Conservation (phyloP, 2,329 filamentous ascomycete genomes). For the Microcera coccophila region DNA sequence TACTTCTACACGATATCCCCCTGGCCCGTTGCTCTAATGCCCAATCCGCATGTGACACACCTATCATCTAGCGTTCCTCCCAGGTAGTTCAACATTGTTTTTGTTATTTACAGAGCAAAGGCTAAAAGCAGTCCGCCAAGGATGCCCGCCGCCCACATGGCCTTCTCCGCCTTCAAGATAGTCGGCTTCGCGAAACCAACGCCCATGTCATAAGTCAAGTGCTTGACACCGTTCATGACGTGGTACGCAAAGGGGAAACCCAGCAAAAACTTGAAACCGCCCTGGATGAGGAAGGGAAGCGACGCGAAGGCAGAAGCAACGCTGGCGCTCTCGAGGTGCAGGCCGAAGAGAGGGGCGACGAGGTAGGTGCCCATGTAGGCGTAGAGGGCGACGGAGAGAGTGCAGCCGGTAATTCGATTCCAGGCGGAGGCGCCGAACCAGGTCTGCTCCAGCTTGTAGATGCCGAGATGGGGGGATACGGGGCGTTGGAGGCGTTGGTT, state of each 20-base stretch:
- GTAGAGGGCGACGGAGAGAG: conserved; percentile 72
- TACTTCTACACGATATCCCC: conserved; percentile 20
- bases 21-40: background rate
- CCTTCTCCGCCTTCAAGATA: conserved; percentile 45
- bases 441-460: conserved; percentile 85
- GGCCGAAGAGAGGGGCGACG: conserved; percentile 67
- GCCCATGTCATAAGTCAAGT: conserved; percentile 51
- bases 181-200: conserved; percentile 48
- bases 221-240: conserved; percentile 52
- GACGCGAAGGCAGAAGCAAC: conserved; percentile 58
- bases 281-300: conserved; percentile 58
- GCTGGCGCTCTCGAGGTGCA: conserved; percentile 56
- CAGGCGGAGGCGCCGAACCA: conserved; percentile 70
- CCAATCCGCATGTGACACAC: background rate
- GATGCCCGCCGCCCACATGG: conserved; percentile 47
- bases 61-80: background rate
- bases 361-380: conserved; percentile 78
- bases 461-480: conserved; percentile 76
- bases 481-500: conserved; percentile 78
- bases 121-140: conserved; percentile 42
- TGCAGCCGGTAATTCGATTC: conserved; percentile 79
- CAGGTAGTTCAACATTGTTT: background rate
- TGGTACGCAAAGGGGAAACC: conserved; percentile 60
- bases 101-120: conserved; percentile 42
- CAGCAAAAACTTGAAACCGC: conserved; percentile 50